A percentile compares a stretch with the other conserved stretches of the same genome.
Conservation (phyloP, 805 yeast species). For the Brettanomyces sp. region DNA sequence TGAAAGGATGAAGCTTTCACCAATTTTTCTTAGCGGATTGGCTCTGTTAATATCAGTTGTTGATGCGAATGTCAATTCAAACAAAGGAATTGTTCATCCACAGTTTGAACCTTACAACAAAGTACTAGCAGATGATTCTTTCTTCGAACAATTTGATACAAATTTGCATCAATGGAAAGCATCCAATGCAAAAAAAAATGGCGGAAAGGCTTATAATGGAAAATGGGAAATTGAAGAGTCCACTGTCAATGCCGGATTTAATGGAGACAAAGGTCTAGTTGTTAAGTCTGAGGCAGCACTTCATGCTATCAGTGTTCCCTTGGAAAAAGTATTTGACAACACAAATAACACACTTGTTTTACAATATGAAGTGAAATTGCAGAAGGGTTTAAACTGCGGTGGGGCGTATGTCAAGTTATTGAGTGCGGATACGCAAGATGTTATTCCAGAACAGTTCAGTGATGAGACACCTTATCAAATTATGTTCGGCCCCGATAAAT, state of each 20-base stretch:
- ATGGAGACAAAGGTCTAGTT: conserved; percentile 67
- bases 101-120: conserved; percentile 30
- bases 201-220: conserved; percentile 55
- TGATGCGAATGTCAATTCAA: conserved; percentile 3
- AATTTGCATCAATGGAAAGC: conserved; percentile 43
- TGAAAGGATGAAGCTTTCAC: conserved; percentile 6
- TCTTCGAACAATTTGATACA: conserved; percentile 57
- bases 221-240: conserved; percentile 69
- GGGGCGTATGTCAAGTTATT: conserved; percentile 83
- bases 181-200: conserved; percentile 47
- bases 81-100: conserved; percentile 19
- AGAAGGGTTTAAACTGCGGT: conserved; percentile 72
- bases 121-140: conserved; percentile 32
- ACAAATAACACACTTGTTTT: conserved; percentile 60
- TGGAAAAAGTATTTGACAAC: conserved; percentile 51
- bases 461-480: conserved; percentile 68
- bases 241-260: conserved; percentile 45
- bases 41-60: conserved; percentile 5
- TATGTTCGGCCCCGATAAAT: conserved; percentile 93
- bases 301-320: conserved; percentile 66
- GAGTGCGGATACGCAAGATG: conserved; percentile 28
- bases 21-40: conserved; percentile 8
- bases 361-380: conserved; percentile 84
- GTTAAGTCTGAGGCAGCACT: conserved; percentile 68
- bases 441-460: conserved; percentile 33